Evolutionary conservation across 305 asterid genomes (phyloP).

Genomic region (Fraxinus latifolia): DNA sequence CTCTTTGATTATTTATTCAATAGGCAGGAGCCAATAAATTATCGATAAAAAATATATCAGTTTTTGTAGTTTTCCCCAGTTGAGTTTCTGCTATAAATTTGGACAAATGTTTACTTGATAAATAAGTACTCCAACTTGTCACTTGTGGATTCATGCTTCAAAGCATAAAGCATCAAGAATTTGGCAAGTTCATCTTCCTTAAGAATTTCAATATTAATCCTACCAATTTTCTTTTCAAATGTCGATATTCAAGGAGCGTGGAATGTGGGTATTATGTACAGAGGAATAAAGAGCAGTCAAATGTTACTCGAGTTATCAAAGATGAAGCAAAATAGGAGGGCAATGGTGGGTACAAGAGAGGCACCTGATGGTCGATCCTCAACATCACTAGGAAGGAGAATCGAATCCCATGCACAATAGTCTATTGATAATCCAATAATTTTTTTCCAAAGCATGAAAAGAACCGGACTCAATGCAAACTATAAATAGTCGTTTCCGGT

Average conservation of each 20-base stretch:
- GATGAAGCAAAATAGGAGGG: neutral
- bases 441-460: neutral
- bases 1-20: neutral
- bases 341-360: neutral
- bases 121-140: neutral
- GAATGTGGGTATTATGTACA: neutral
- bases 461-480: neutral
- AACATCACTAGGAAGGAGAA: neutral
- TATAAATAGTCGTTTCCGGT: neutral
- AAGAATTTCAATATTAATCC: neutral
- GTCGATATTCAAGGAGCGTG: neutral
- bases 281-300: neutral
- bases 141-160: neutral
- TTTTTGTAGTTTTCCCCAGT: neutral
- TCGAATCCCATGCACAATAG: neutral
- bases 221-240: neutral
- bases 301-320: neutral
- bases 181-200: neutral
- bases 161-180: neutral
- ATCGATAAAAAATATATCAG: neutral
- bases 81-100: neutral
- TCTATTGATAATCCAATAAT: neutral
- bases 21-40: neutral
- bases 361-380: neutral
- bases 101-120: neutral